Evolutionary conservation across 2,329 filamentous ascomycete species (phyloP).

Genomic region (Westerdykella sp.): DNA sequence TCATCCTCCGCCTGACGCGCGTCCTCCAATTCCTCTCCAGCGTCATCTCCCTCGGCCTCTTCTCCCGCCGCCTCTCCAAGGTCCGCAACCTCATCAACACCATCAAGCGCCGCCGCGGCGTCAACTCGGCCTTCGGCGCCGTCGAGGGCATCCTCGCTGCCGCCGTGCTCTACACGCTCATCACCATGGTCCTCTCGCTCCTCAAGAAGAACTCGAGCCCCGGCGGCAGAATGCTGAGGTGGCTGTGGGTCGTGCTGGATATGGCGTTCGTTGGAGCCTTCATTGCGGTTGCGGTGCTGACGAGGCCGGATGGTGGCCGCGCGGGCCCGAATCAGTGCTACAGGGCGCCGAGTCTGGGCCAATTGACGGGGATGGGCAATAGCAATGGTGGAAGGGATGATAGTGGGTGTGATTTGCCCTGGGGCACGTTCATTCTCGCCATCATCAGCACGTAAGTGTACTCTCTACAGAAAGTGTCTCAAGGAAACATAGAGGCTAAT

Average conservation of each 20-base stretch:
- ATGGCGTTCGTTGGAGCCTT: slow-evolving; percentile 39
- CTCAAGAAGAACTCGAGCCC: slow-evolving; percentile 27
- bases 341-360: slow-evolving; percentile 5
- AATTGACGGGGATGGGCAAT: slow-evolving; percentile 9
- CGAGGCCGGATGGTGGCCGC: slow-evolving; percentile 30
- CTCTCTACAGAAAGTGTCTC: background rate
- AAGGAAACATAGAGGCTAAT: too few relatives aligned
- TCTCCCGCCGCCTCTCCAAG: slow-evolving; percentile 39
- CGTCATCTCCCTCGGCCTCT: slow-evolving; percentile 40
- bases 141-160: slow-evolving; percentile 44
- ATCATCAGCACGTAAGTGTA: slow-evolving; percentile 43
- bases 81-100: slow-evolving; percentile 36
- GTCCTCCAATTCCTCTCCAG: slow-evolving; percentile 43
- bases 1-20: slow-evolving; percentile 35
- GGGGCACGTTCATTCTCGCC: slow-evolving; percentile 42
- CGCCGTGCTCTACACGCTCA: slow-evolving; percentile 40
- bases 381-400: slow-evolving; percentile 16
- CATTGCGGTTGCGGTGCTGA: slow-evolving; percentile 41
- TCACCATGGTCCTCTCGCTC: slow-evolving; percentile 32
- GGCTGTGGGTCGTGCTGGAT: slow-evolving; percentile 40
- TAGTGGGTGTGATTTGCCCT: slow-evolving; percentile 35
- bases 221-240: slow-evolving; percentile 31
- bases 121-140: slow-evolving; percentile 33
- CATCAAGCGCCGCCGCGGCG: slow-evolving; percentile 20
- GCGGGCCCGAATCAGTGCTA: slow-evolving; percentile 34